Percentiles rank a stretch among this genome's conserved stretches.
phyloP scores from a whole-genome alignment of 139 green algal genomes.

The Dunaliella sp. region DNA sequence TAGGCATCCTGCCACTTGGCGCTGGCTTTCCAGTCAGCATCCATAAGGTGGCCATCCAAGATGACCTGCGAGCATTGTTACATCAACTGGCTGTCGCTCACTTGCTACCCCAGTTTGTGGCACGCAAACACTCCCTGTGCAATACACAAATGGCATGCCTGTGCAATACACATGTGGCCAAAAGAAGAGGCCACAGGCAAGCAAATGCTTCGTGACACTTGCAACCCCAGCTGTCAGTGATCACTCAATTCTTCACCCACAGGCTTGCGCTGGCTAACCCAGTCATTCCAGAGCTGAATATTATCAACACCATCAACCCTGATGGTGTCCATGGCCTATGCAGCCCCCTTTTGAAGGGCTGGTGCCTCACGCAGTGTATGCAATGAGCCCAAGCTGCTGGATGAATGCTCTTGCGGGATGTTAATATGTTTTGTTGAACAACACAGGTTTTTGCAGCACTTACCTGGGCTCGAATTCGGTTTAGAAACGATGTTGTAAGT shows the following conservation, averaged over 20 bases:
- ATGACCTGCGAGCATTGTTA: conserved; percentile 18
- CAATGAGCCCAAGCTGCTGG: background rate
- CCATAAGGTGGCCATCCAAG: conserved; percentile 35
- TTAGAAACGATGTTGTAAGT: no score
- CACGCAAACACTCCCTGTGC: no score
- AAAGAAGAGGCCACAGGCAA: background rate
- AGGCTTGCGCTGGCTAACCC: background rate
- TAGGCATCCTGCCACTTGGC: conserved; percentile 37
- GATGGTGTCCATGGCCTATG: background rate
- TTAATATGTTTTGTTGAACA: background rate
- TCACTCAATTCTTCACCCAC: background rate
- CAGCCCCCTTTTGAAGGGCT: background rate
- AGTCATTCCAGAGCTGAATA: background rate
- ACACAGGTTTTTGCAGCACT: background rate
- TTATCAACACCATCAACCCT: background rate
- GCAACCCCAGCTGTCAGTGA: background rate
- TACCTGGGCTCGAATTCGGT: no score
- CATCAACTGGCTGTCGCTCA: background rate
- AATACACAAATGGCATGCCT: background rate
- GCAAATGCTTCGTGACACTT: background rate
- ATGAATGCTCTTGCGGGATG: background rate
- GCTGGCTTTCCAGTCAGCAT: conserved; percentile 30
- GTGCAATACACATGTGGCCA: background rate
- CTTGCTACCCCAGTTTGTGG: background rate
- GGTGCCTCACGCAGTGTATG: background rate